Evolutionary conservation across 1,284 basidiomycete species (phyloP), one percentile per base, ranked within the genome.

Genomic region (Trichosporon asahii): DNA sequence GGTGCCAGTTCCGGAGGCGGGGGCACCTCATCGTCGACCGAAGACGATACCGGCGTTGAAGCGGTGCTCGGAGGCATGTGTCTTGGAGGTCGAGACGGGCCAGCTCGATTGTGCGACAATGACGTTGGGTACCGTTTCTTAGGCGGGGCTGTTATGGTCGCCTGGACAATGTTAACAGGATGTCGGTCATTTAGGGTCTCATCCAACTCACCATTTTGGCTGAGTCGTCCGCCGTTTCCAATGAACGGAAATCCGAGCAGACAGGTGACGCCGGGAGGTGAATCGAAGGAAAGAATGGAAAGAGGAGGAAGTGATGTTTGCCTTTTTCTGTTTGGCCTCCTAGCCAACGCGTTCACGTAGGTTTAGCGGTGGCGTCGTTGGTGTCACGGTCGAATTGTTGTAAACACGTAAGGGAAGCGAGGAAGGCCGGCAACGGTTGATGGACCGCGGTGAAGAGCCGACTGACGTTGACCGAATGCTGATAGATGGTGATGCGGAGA

Each of bases 11-110:
- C 61, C n/a, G 73, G 72, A 14, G 72, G 70, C 3, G 70, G 25
- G 6, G 75, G 75, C 4, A 75, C 68, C 40, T 74, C 73, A 46
- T 76, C 75, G 67, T 76, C 75, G 27, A 75, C 72, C 6, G 76
- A 74, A 4, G 73, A 70, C 6, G 46, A 70, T 35, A 25, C 68
- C 44, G 40, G 63, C 49, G 46, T 44, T 23, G 35, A 37, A 18
- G 31, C 18, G 3, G 57, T 33, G n/a, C 27, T 61, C 57, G 57
- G 57, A 5, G 57, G 57, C 29, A 61, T 61, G 15, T 68, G 66
- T 2, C 69, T 63, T 12, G 71, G 65, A 7, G 69, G 71, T 8
- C 74, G 70, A 21, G 72, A 73, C 31, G 76, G 75, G 18, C 75
- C 72, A 11, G 72, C 63, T 2, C 70, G 68, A 29, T 72, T 74